Base-by-base conservation (phyloP, 2,329 filamentous ascomycete genomes). In the Epichloe coenophiala region DNA sequence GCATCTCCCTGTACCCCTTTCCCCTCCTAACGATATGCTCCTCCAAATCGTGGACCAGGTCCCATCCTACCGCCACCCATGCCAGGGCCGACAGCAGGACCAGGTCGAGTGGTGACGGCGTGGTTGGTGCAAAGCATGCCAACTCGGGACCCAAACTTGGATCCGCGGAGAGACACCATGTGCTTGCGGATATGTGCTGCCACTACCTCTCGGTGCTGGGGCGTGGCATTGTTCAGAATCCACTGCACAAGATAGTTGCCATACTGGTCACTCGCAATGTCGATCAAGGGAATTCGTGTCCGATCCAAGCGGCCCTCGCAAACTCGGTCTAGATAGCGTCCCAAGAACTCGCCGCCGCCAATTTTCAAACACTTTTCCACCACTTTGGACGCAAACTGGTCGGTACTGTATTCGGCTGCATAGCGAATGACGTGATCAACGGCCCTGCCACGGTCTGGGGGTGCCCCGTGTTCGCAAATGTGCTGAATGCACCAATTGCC, bases 401-500 rank as follows among this genome's bases (percentile, higher is more conserved):
- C 93, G 78, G 95, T 96, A 69, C 91, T 97, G 70, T 97, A 98
- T 68, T 96, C 90, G 15, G 88, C 86, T 33, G 90, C 88, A 68
- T 88, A 95, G 56, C 84, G 84, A 58, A 98, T 85, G 61, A 98
- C 91, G 66, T 97, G 91, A 59, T 98, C 91, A 61, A 96, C 84
- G 43, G 94, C 93, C 58, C 90, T 85, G 68, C 85, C 91, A 60
- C 91, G 90, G 68, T 98, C 94, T 40, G 84, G 83, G 90, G 90
- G 86, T 51, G 85, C 85, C 47, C 94, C 91, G 63, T 98, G 93
- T 68, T 98, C 93, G 68, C 93, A 98, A 60, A 98, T 89, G 69
- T 98, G 93, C 70, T 98, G 93, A 61, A 98, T 97, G 71, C 93
- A 98, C 93, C 93, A 98, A 66, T 98, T 98, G 51, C 93, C 93